Evolutionary conservation across 495 filamentous ascomycete species (phyloP).

Genomic region (Daldinia bambusicola): DNA sequence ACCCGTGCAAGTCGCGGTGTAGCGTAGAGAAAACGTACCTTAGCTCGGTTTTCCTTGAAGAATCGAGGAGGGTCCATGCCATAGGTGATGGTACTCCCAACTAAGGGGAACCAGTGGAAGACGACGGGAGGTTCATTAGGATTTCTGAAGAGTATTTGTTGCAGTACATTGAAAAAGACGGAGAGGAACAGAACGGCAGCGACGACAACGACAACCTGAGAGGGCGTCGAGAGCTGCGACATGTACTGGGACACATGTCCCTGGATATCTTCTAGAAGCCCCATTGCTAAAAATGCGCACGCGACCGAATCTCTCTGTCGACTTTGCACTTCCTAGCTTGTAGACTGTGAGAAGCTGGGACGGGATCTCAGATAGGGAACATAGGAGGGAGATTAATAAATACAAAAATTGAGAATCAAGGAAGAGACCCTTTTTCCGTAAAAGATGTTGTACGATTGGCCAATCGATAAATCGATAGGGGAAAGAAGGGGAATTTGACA

Average conservation of each 20-base stretch:
- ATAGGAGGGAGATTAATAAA: slow-evolving; percentile 37
- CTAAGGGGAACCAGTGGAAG: slow-evolving; percentile 83
- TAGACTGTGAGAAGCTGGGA: slow-evolving; percentile 3
- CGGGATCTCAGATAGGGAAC: slow-evolving; percentile 20
- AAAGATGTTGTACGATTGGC: slow-evolving; percentile 43
- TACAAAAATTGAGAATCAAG: slow-evolving; percentile 31
- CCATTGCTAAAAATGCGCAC: slow-evolving; percentile 52
- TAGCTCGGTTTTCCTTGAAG: slow-evolving; percentile 73
- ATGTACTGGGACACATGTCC: slow-evolving; percentile 58
- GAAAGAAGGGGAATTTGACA: slow-evolving; percentile 11
- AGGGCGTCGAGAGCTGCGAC: slow-evolving; percentile 53
- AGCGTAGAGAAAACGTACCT: slow-evolving; percentile 62
- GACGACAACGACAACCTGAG: slow-evolving; percentile 59
- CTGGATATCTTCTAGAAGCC: slow-evolving; percentile 59
- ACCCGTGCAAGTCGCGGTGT: slow-evolving; percentile 10
- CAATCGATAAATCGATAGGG: slow-evolving; percentile 40
- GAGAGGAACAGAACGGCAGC: slow-evolving; percentile 60
- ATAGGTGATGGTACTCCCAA: slow-evolving; percentile 82
- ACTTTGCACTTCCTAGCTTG: slow-evolving; percentile 25
- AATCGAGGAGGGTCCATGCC: slow-evolving; percentile 86
- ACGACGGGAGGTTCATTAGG: slow-evolving; percentile 81
- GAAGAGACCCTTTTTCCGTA: slow-evolving; percentile 33
- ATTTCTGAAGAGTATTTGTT: slow-evolving; percentile 75
- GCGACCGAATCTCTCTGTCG: slow-evolving; percentile 20
- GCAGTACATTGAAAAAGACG: slow-evolving; percentile 72